phyloP scores from a whole-genome alignment of 345 rosid genomes.

The Lumnitzera littorea region DNA sequence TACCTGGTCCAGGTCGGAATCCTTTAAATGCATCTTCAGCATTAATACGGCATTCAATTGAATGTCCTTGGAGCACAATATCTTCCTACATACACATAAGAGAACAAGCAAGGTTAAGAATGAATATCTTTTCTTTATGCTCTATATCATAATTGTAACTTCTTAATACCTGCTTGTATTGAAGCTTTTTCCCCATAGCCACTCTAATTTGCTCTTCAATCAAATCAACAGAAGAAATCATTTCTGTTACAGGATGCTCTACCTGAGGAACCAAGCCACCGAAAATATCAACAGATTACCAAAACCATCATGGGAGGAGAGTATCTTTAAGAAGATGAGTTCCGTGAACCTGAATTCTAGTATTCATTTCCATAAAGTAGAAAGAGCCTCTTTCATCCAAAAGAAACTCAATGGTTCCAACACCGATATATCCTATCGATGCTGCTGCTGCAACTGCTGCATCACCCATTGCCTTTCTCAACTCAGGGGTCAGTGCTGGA shows the following conservation, averaged over 20 bases:
- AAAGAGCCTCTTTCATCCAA: slow-evolving; percentile 97
- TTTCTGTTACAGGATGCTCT: slow-evolving; percentile 99
- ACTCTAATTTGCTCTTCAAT: slow-evolving; percentile 98
- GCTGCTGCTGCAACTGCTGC: slow-evolving; percentile 99
- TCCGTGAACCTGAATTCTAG: slow-evolving; percentile 80
- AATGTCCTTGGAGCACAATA: slow-evolving; percentile 90
- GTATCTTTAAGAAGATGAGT: neutral
- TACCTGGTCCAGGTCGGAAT: slow-evolving; percentile 98
- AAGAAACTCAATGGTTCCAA: slow-evolving; percentile 95
- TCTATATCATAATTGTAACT: slow-evolving; percentile 3
- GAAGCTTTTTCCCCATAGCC: slow-evolving; percentile 94
- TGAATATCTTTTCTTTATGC: neutral
- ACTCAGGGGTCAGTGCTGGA: slow-evolving; percentile 89
- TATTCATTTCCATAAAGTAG: slow-evolving; percentile 99
- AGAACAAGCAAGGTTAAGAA: slow-evolving; percentile 5
- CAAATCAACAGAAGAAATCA: slow-evolving; percentile 95
- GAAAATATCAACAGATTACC: no score
- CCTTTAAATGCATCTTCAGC: slow-evolving; percentile 98
- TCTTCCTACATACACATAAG: slow-evolving; percentile 63
- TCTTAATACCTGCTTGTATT: slow-evolving; percentile 62
- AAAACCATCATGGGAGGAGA: neutral
- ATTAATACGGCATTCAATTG: slow-evolving; percentile 97
- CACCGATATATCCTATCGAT: slow-evolving; percentile 95
- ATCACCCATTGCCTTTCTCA: slow-evolving; percentile 99
- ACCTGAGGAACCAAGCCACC: neutral